Evolutionary conservation across 139 green algal genomes (phyloP).

Genomic region (Helicosporidium sp.): DNA sequence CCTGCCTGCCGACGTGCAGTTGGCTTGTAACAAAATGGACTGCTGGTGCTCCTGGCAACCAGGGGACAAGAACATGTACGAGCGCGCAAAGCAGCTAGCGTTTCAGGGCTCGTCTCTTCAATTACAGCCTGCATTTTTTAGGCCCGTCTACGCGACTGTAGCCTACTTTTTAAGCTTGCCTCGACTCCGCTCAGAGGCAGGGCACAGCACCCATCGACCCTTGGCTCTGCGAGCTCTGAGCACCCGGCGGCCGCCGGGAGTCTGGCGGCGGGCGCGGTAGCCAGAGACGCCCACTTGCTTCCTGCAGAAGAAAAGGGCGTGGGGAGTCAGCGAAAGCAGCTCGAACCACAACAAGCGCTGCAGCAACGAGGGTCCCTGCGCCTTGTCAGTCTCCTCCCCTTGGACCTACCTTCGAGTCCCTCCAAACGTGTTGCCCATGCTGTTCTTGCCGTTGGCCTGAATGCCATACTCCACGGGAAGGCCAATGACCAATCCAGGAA

Average conservation of each 20-base stretch:
- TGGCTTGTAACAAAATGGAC: neutral
- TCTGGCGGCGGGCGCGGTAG: slow-evolving; percentile 41
- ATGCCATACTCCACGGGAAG: too few species aligned
- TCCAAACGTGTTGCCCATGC: slow-evolving; percentile 34
- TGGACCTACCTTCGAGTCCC: slow-evolving; percentile 39
- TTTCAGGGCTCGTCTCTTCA: too few species aligned
- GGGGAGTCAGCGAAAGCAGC: neutral
- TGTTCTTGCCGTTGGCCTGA: slow-evolving; percentile 46
- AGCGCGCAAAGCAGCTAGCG: too few species aligned
- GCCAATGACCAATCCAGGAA: too few species aligned
- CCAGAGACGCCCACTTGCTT: slow-evolving; percentile 43
- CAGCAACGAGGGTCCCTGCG: too few species aligned
- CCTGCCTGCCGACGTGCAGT: too few species aligned
- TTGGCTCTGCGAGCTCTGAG: slow-evolving; percentile 36
- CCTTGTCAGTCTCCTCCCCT: too few species aligned
- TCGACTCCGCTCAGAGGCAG: slow-evolving; percentile 19
- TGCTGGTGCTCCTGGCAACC: neutral
- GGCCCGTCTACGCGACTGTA: neutral
- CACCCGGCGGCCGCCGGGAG: slow-evolving; percentile 36
- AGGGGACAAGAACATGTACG: too few species aligned
- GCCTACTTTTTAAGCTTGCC: slow-evolving; percentile 3
- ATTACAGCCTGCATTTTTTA: neutral
- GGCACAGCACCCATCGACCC: slow-evolving; percentile 40
- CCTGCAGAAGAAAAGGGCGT: slow-evolving; percentile 14
- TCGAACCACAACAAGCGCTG: neutral